A percentile compares a stretch with the other conserved stretches of the same genome.
These are phyloP conservation scores for Ceriops decandra DNA, from an alignment of 345 rosid genomes.

Conservation along the genomic window DNA sequence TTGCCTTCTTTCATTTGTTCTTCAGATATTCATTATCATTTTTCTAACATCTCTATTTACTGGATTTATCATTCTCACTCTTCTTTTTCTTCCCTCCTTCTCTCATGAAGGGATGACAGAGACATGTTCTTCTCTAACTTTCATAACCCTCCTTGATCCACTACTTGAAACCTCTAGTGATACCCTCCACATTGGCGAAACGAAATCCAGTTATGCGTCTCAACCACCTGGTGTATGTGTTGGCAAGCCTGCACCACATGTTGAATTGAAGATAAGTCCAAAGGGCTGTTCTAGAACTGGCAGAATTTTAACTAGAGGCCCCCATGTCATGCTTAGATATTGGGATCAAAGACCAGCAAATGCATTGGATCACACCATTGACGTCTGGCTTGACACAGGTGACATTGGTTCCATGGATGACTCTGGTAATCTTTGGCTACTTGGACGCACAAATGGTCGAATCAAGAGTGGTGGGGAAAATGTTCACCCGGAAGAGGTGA, in stretches of 20 bases:
- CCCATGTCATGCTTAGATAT: constrained; percentile 71
- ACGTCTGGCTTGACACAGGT: constrained; percentile 76
- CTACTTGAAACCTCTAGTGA: constrained; percentile 16
- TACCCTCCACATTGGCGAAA: constrained; percentile 18
- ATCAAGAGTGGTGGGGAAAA: constrained; percentile 90
- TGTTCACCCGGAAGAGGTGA: constrained; percentile 86
- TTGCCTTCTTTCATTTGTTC: too few relatives aligned
- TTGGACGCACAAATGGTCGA: constrained; percentile 63
- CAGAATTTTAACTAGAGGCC: constrained; percentile 72
- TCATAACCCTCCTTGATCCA: constrained; percentile 57
- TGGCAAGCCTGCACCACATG: constrained; percentile 80
- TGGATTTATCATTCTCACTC: constrained; percentile 11
- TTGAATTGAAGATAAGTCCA: constrained; percentile 48
- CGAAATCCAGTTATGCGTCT: constrained; percentile 10
- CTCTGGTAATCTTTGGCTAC: constrained; percentile 67
- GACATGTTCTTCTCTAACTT: constrained; percentile 74
- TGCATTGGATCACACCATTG: constrained; percentile 22
- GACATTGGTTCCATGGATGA: constrained; percentile 65
- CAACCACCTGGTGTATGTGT: constrained; percentile 60
- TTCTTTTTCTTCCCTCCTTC: background rate
- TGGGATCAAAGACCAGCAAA: constrained; percentile 44
- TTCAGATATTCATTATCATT: too few relatives aligned
- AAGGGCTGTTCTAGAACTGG: constrained; percentile 47
- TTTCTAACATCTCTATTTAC: background rate
- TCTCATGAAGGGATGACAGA: constrained; percentile 74